These are phyloP conservation scores for Leptosphaerulina australis DNA, from an alignment of 2,329 filamentous ascomycete species.

Conservation along the genomic window DNA sequence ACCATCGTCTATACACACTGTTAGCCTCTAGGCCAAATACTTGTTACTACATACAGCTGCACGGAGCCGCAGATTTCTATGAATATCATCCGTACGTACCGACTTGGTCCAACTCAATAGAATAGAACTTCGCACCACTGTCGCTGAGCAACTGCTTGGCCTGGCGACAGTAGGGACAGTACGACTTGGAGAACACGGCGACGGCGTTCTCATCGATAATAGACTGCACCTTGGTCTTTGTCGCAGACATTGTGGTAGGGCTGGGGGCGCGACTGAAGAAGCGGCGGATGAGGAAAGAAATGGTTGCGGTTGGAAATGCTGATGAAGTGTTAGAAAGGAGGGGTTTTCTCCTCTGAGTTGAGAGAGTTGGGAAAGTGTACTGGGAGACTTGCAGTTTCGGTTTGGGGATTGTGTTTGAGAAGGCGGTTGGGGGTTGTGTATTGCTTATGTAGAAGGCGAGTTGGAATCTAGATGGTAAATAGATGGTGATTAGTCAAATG, in stretches of 20 bases:
- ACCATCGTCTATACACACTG: constrained; percentile 74
- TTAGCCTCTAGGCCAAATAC: background rate
- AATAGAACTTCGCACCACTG: constrained; percentile 72
- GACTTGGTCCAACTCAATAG: constrained; percentile 84
- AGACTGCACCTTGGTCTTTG: constrained; percentile 79
- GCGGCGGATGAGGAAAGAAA: constrained; percentile 69
- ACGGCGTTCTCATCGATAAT: constrained; percentile 91
- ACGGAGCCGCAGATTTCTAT: too few species aligned
- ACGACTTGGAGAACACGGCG: constrained; percentile 95
- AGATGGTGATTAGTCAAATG: constrained; percentile 24
- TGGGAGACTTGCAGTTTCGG: background rate
- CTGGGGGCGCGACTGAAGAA: constrained; percentile 68
- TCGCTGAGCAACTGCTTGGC: constrained; percentile 77
- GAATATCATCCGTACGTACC: constrained; percentile 59
- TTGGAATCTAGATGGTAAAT: constrained; percentile 25
- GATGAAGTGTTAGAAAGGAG: background rate
- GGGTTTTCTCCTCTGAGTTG: background rate
- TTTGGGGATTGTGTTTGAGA: too few species aligned
- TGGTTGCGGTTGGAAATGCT: constrained; percentile 51
- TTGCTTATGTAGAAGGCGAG: constrained; percentile 11
- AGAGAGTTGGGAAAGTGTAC: background rate
- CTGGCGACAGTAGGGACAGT: constrained; percentile 88
- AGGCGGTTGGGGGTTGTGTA: constrained; percentile 12
- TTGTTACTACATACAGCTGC: background rate
- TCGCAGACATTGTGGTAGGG: constrained; percentile 77